Base-by-base conservation (phyloP, 345 rosid genomes). In the Hibiscus trionum region DNA sequence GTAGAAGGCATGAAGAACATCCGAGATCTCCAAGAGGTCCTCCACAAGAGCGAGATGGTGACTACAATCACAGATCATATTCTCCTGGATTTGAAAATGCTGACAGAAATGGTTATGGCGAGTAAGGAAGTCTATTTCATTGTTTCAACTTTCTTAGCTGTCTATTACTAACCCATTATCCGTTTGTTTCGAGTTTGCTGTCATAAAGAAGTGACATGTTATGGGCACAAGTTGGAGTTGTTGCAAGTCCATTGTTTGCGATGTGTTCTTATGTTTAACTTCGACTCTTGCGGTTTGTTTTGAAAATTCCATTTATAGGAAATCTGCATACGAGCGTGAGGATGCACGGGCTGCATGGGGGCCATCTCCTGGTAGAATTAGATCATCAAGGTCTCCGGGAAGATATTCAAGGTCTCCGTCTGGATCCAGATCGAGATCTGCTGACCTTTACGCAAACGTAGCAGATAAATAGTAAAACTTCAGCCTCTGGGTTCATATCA, bases 1-100 rank as follows among this genome's bases (percentile, higher is more conserved):
- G 75, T 72, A 81, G 96, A 79, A 88, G 89, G 80, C 84, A 84
- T 16, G 87, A 75, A 16, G 88, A 82, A 64, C 87, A 78, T 75
- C 86, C 88, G n/a, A 75, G 88, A 64, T 91, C 93, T 68, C 92
- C 95, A 11, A 83, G 91, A 69, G 91, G 87, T 73, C 89, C 87
- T 84, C 88, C 95, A 61, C 84, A 80, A 27, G 98, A 86, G 44
- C 81, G 85, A 66, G 87, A 77, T 80, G 84, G 60, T 46, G 82
- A 79, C 39, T 82, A 77, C 72, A 75, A 65, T 49, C 82, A 78
- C 72, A 85, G 91, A 84, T 76, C 93, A 6, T 88, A 86, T 69
- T 89, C 98, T 64, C 90, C 96, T 11, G 81, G 79, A 19, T 84
- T 84, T 78, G 87, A 76, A 11, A 77, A 75, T 75, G 83, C 27